Evolutionary conservation across 129 eudicot genomes (phyloP).

Genomic region (Sambucus nigra): DNA sequence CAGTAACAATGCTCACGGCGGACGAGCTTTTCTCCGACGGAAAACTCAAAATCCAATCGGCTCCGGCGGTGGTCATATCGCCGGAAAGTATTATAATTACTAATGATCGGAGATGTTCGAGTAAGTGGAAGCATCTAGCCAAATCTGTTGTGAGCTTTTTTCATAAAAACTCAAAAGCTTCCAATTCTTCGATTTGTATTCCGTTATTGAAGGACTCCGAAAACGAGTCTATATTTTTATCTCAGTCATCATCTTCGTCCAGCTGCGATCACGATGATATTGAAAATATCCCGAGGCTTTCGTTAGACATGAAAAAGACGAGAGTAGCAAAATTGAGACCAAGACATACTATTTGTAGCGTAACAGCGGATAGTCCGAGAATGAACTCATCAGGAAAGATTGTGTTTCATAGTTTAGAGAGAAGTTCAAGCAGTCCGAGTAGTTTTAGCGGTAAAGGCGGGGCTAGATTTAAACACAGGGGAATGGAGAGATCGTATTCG

Average conservation of each 20-base stretch:
- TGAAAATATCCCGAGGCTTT: conserved; percentile 69
- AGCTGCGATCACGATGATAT: conserved; percentile 49
- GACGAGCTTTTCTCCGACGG: conserved; percentile 79
- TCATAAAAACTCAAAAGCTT: conserved; percentile 44
- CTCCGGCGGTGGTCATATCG: conserved; percentile 13
- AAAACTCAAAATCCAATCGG: conserved; percentile 26
- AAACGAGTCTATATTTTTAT: conserved; percentile 31
- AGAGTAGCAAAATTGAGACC: conserved; percentile 27
- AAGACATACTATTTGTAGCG: conserved; percentile 17
- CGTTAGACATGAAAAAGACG: conserved; percentile 49
- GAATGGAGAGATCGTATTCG: conserved; percentile 71
- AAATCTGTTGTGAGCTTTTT: conserved; percentile 50
- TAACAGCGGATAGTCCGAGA: conserved; percentile 71
- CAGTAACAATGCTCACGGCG: conserved; percentile 61
- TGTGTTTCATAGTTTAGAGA: conserved; percentile 65
- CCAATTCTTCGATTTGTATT: conserved; percentile 37
- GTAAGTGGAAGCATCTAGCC: conserved; percentile 67
- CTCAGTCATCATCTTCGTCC: conserved; percentile 56
- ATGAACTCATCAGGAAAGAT: conserved; percentile 78
- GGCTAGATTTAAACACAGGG: conserved; percentile 44
- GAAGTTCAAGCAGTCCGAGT: too few relatives aligned
- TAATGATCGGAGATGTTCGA: too few relatives aligned
- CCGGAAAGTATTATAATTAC: too few relatives aligned
- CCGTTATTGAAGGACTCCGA: conserved; percentile 57
- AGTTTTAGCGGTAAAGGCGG: conserved; percentile 70